Evolutionary conservation across 148 eudicot genomes (phyloP).

Genomic region (Fagopyrum tataricum): DNA sequence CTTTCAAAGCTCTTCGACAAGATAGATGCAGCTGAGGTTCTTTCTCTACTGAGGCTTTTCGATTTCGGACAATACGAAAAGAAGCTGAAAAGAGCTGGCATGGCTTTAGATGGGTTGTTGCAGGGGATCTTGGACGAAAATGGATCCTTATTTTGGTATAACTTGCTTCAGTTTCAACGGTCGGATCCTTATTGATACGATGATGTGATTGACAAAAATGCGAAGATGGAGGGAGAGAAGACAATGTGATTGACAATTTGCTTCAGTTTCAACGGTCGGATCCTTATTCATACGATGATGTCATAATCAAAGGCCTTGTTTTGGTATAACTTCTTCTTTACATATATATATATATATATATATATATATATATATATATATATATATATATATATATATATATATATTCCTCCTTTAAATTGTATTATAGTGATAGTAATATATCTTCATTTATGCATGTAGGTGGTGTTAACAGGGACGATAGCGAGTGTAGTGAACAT

Average conservation of each 20-base stretch:
- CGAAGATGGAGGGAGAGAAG: not conserved
- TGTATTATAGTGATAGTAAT: too few relatives aligned
- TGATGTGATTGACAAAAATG: constrained; percentile 9
- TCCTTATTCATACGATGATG: constrained; percentile 14
- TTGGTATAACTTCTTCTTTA: not conserved
- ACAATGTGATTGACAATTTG: constrained; percentile 15
- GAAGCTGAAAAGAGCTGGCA: constrained; percentile 5
- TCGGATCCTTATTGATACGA: constrained; percentile 12
- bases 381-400: too few relatives aligned
- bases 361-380: too few relatives aligned
- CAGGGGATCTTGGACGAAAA: constrained; percentile 15
- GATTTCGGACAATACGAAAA: constrained; percentile 14
- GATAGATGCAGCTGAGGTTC: constrained; percentile 14
- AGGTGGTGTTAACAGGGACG: constrained; percentile 16
- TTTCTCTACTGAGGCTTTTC: constrained; percentile 13
- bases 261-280: constrained; percentile 13
- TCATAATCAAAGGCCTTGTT: constrained; percentile 16
- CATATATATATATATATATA: too few relatives aligned
- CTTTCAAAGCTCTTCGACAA: not conserved
- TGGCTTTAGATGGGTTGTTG: constrained; percentile 1
- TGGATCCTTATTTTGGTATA: too few relatives aligned
- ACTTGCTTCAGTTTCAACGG: constrained; percentile 16
- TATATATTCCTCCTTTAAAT: too few relatives aligned
- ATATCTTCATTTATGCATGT: not conserved
- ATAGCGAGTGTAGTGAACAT: constrained; percentile 10